Conservation (phyloP, 352 stramenopile species). For the Globisporangium viniferum region DNA sequence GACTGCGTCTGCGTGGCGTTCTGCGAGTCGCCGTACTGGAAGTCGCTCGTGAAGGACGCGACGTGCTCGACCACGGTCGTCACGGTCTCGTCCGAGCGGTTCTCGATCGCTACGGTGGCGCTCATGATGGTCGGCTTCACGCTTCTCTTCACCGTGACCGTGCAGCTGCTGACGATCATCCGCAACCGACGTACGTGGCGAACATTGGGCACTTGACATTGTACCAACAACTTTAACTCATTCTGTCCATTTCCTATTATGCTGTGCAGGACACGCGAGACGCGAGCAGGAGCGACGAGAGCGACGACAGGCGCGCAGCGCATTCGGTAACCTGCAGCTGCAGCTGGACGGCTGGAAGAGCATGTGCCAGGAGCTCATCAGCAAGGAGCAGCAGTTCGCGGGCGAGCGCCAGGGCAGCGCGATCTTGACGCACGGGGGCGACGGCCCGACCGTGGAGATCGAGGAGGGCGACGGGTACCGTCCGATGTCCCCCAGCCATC, state of each 20-base stretch:
- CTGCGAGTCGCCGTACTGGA: conserved; percentile 48
- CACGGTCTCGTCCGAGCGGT: conserved; percentile 6
- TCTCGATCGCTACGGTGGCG: conserved; percentile 25
- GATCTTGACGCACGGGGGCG: conserved; percentile 10
- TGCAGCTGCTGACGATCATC: conserved; percentile 30
- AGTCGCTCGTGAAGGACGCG: conserved; percentile 30
- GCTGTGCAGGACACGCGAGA: conserved; percentile 15
- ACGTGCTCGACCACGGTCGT: conserved; percentile 32
- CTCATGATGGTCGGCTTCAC: conserved; percentile 31
- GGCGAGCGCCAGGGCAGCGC: conserved; percentile 17
- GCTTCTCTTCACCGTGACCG: conserved; percentile 21
- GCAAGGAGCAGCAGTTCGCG: conserved; percentile 39
- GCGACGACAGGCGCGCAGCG: conserved; percentile 19
- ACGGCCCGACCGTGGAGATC: conserved; percentile 10
- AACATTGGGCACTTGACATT: background rate
- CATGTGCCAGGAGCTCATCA: conserved; percentile 48
- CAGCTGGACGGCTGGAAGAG: conserved; percentile 56
- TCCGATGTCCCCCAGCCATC: conserved; percentile 18
- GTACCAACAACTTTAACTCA: too few species aligned
- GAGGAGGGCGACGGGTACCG: conserved; percentile 20
- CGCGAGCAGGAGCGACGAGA: conserved; percentile 22
- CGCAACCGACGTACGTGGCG: conserved; percentile 26
- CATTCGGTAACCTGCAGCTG: conserved; percentile 22
- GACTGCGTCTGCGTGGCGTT: conserved; percentile 52
- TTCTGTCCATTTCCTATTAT: background rate